phyloP scores from a whole-genome alignment of 805 yeast species.

The Saturnispora quitensis region DNA sequence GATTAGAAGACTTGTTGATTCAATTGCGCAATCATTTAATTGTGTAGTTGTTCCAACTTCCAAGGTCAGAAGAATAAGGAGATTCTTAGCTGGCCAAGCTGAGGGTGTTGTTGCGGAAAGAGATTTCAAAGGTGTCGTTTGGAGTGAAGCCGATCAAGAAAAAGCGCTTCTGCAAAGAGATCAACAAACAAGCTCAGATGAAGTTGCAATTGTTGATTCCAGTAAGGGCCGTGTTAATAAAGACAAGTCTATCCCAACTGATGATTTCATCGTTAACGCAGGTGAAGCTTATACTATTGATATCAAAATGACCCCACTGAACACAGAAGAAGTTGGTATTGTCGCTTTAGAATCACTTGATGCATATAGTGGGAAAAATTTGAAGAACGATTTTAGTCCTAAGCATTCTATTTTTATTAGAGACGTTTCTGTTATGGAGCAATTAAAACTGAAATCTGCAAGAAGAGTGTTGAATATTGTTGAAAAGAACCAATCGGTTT shows the following conservation, averaged over 20 bases:
- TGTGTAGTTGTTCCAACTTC: constrained; percentile 90
- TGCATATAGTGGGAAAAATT: constrained; percentile 51
- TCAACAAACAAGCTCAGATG: constrained; percentile 19
- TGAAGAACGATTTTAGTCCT: constrained; percentile 40
- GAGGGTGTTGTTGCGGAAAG: constrained; percentile 87
- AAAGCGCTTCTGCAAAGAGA: constrained; percentile 28
- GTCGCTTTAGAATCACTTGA: constrained; percentile 62
- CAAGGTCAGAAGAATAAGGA: constrained; percentile 80
- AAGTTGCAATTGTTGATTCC: constrained; percentile 33
- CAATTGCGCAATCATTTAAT: constrained; percentile 75
- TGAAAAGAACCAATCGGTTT: constrained; percentile 73
- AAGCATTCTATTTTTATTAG: constrained; percentile 71
- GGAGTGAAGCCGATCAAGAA: constrained; percentile 82
- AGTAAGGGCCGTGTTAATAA: constrained; percentile 28
- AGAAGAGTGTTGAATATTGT: constrained; percentile 61
- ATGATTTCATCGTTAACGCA: constrained; percentile 59
- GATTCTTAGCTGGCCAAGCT: constrained; percentile 93
- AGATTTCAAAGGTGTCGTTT: constrained; percentile 85
- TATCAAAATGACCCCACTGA: constrained; percentile 64
- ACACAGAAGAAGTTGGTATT: constrained; percentile 46
- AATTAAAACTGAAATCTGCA: constrained; percentile 64
- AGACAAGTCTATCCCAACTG: constrained; percentile 59
- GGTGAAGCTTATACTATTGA: constrained; percentile 89
- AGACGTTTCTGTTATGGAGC: constrained; percentile 77
- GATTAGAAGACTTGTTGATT: constrained; percentile 70